These are phyloP conservation scores for Rhodomyrtus psidioides DNA, from an alignment of 441 rosid species.

Conservation along the genomic window DNA sequence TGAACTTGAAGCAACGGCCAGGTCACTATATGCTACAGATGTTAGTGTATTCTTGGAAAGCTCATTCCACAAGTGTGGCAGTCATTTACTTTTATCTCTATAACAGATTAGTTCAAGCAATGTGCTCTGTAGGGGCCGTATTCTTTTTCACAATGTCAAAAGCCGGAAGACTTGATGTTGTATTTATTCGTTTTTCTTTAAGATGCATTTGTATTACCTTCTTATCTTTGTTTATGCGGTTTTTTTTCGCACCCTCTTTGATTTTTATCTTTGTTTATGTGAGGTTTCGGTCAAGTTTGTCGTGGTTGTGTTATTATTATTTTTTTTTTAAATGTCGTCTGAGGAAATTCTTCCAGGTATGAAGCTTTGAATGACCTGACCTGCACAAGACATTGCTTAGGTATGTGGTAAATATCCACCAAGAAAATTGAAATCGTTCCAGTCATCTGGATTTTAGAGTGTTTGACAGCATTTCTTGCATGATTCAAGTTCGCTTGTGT, in stretches of 20 bases:
- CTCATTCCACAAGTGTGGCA: neutral
- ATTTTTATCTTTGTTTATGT: neutral
- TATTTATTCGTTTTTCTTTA: neutral
- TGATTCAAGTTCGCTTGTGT: neutral
- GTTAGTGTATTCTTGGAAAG: neutral
- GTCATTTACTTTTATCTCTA: neutral
- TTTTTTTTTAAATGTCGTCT: neutral
- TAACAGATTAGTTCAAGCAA: neutral
- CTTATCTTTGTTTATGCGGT: neutral
- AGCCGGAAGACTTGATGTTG: neutral
- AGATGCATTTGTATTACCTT: neutral
- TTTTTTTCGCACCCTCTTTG: neutral
- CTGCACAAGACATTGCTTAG: neutral
- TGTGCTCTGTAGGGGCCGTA: neutral
- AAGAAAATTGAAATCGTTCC: neutral
- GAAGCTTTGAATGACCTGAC: neutral
- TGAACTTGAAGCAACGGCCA: neutral
- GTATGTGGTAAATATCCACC: neutral
- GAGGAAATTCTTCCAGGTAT: neutral
- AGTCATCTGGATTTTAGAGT: neutral
- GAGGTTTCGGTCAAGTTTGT: neutral
- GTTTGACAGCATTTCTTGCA: neutral
- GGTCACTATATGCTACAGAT: neutral
- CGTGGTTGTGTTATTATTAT: neutral
- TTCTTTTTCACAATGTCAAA: neutral